These are phyloP conservation scores for Golubevia pallescens DNA, from an alignment of 1,284 basidiomycete species.

Conservation along the genomic window DNA sequence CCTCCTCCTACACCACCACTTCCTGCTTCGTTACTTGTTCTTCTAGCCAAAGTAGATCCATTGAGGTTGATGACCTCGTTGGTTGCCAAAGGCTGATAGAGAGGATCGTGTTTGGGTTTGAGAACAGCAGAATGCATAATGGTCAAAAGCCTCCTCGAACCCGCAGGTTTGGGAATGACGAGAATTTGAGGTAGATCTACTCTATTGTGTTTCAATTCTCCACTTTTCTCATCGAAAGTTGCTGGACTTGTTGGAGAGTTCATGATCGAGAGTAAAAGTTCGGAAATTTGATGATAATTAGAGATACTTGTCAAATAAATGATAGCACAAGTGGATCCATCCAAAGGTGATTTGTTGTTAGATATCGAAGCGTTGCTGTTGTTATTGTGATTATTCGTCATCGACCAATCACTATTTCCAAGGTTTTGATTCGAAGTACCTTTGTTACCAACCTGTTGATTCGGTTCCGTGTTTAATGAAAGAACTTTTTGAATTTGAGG, in stretches of 20 bases:
- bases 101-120: constrained; percentile 64
- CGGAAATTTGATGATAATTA: constrained; percentile 27
- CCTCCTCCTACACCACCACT: too few relatives aligned
- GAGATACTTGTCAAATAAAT: constrained; percentile 42
- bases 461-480: background rate
- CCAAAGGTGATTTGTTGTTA: too few relatives aligned
- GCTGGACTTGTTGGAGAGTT: constrained; percentile 24
- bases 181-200: constrained; percentile 39
- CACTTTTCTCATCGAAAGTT: too few relatives aligned
- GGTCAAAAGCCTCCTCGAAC: constrained; percentile 30
- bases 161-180: constrained; percentile 41
- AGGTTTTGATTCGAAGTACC: background rate
- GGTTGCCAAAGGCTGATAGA: constrained; percentile 77
- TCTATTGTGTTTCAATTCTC: constrained; percentile 16
- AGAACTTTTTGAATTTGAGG: constrained; percentile 19
- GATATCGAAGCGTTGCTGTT: too few relatives aligned
- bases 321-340: constrained; percentile 27
- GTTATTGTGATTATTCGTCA: too few relatives aligned
- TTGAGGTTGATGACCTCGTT: too few relatives aligned
- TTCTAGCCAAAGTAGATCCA: too few relatives aligned
- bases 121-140: constrained; percentile 30
- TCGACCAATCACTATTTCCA: background rate
- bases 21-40: too few relatives aligned
- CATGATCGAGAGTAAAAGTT: constrained; percentile 38
- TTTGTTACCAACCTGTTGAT: background rate